Evolutionary conservation across 1,284 basidiomycete genomes (phyloP).

Genomic region (Rhodofomes roseus): DNA sequence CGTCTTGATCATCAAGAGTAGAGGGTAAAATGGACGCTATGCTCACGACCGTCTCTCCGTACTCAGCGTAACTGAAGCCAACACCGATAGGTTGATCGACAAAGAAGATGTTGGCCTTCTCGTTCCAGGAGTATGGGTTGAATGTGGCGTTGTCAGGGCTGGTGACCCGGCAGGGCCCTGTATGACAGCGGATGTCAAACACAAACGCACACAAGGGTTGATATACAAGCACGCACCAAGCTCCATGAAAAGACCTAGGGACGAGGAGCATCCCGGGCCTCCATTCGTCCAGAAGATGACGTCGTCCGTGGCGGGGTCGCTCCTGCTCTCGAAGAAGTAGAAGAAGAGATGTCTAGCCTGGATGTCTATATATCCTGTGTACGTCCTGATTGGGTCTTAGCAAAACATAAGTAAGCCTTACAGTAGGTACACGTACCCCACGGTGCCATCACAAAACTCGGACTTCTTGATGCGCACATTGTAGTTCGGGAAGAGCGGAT

Average conservation of each 20-base stretch:
- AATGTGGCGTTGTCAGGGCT: slow-evolving; percentile 41
- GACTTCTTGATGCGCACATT: slow-evolving; percentile 46
- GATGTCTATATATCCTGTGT: slow-evolving; percentile 61
- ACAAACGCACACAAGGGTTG: slow-evolving; percentile 23
- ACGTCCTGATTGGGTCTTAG: not conserved
- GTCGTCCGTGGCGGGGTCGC: slow-evolving; percentile 60
- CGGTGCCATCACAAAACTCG: slow-evolving; percentile 24
- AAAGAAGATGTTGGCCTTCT: slow-evolving; percentile 68
- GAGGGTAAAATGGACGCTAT: not conserved
- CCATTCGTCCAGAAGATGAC: slow-evolving; percentile 68
- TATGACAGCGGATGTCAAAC: not conserved
- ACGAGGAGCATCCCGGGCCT: slow-evolving; percentile 52
- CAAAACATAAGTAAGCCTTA: not conserved
- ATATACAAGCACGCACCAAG: slow-evolving; percentile 34
- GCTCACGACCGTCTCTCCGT: slow-evolving; percentile 59
- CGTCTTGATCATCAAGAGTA: slow-evolving; percentile 44
- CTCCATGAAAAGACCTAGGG: slow-evolving; percentile 34
- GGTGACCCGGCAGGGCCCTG: slow-evolving; percentile 49
- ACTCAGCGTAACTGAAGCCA: slow-evolving; percentile 72
- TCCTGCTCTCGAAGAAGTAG: slow-evolving; percentile 74
- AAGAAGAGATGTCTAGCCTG: slow-evolving; percentile 76
- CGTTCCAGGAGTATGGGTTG: slow-evolving; percentile 66
- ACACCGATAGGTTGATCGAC: slow-evolving; percentile 64
- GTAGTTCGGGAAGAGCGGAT: slow-evolving; percentile 52
- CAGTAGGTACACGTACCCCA: slow-evolving; percentile 12